Evolutionary conservation across 192 early-diverging fungal genomes (phyloP), one percentile per base, ranked within the genome.

Genomic region (Anaeromyces robustus): DNA sequence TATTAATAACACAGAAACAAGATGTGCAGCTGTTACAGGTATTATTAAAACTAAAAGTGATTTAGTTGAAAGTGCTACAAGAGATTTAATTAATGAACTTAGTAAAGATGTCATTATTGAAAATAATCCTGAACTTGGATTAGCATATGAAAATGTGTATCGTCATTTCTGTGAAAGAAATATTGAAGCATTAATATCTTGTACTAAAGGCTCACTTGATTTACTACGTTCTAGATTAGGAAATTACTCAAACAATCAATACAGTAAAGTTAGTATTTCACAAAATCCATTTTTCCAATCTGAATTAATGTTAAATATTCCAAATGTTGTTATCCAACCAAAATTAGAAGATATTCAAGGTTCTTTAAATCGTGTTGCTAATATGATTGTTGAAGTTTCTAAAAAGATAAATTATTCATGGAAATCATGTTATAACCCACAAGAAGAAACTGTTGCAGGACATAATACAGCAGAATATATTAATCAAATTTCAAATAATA

Each of bases 401-500:
- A 91, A 91, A 82, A 90, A 90, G 81, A 80, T 91, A 28, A 83
- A 77, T 4, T 79, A 89, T 19, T 90, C 86, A 81, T 91, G 90
- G 90, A 81, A 80, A 30, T 83, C 84, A 31, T 90, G 88, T 80
- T 82, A 89, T 77, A 80, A 84, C 52, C 77, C 84, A 13, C 84
- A 84, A 5, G 86, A 87, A 79, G 88, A 88, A 29, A 87, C 90
- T 41, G 83, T 86, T 79, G 79, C 79, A 19, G 85, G 85, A 18
- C 85, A 84, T 14, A 86, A 85, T 5, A 85, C 82, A 18, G 87
- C 89, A 4, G 90, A 91, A 84, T 89, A 91, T 83, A 89, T 86
- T 29, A 83, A 89, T 16, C 90, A 91, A 83, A 88, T 91, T n/a
- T 86, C 90, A 29, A 91, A 90, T 82, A 91, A 91, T 88, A 91